These are phyloP conservation scores for Fusarium denticulatum DNA, from an alignment of 2,329 filamentous ascomycete genomes.

Conservation along the genomic window DNA sequence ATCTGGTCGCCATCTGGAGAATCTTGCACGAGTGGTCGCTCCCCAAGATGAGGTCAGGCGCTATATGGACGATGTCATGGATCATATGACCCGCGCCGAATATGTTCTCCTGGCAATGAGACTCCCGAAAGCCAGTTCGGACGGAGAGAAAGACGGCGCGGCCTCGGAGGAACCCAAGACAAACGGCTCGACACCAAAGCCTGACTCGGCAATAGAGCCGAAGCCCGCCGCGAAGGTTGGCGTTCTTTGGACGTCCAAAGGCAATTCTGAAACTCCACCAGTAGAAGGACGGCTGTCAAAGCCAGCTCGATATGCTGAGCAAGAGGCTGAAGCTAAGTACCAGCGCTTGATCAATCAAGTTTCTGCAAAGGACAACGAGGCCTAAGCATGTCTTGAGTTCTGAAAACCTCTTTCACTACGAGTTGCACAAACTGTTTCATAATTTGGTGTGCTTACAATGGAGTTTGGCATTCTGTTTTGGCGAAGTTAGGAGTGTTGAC, in stretches of 20 bases:
- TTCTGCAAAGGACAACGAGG: slow-evolving; percentile 47
- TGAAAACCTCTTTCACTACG: background rate
- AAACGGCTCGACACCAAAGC: slow-evolving; percentile 45
- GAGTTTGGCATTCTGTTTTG: slow-evolving; percentile 15
- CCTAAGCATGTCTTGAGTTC: background rate
- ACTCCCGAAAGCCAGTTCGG: slow-evolving; percentile 58
- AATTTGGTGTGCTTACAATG: slow-evolving; percentile 21
- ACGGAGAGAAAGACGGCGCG: slow-evolving; percentile 45
- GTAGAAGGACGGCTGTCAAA: slow-evolving; percentile 34
- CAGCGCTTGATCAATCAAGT: slow-evolving; percentile 52
- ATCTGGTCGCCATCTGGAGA: slow-evolving; percentile 67
- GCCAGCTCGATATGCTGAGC: slow-evolving; percentile 47
- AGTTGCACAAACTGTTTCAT: slow-evolving; percentile 29
- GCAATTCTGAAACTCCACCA: slow-evolving; percentile 33
- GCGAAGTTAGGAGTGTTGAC: slow-evolving; percentile 39
- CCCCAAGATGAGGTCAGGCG: slow-evolving; percentile 69
- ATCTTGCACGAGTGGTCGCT: slow-evolving; percentile 69
- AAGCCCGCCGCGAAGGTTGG: slow-evolving; percentile 40
- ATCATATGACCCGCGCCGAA: slow-evolving; percentile 73
- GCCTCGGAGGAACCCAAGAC: slow-evolving; percentile 46
- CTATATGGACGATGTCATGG: slow-evolving; percentile 78
- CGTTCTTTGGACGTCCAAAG: slow-evolving; percentile 51
- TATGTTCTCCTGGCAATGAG: slow-evolving; percentile 75
- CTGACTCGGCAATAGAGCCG: slow-evolving; percentile 41
- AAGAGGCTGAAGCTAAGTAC: slow-evolving; percentile 49